Evolutionary conservation across 805 yeast species (phyloP), one percentile per base, ranked within the genome.

Genomic region (Spathaspora gorwiae): DNA sequence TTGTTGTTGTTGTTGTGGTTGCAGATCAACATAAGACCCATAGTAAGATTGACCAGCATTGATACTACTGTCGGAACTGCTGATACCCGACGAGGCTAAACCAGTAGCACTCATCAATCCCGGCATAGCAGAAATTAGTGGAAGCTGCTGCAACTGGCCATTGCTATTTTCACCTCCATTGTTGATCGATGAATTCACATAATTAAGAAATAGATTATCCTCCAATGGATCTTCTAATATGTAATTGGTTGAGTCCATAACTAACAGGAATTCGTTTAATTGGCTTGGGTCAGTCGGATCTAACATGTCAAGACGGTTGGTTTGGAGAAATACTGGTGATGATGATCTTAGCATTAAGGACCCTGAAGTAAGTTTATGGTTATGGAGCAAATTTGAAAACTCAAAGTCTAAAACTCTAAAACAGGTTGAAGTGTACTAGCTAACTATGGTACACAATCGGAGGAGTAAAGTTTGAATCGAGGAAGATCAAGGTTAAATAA

Each of bases 231-330:
- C 35, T 10, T 39, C 41, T 14, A 36, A 26, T 14, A 27, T 26
- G 14, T 39, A 39, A 32, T 26, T 38, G 14, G 35, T 35, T 24
- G 37, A 26, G 15, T 36, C 29, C 26, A 40, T 40, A 10, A 39
- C 27, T n/a, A 42, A 42, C 15, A 49, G 52, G 40, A 45, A 53
- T 12, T 53, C 54, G 40, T 41, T 50, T 39, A 42, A 31, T 24
- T 43, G 53, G 42, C 37, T 42, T 33, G 50, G 37, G 31, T 53
- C 56, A 35, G 52, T 45, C 13, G 53, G 54, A 39, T 54, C 59
- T 40, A 52, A 45, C 57, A 52, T 54, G 37, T 49, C 55, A 43
- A 50, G 45, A 37, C 52, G 52, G 37, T 40, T 49, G 26, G 46
- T 42, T 14, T 41, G 46, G 30, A 42, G 19, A 13, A 40, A 41